Evolutionary conservation across 805 yeast genomes (phyloP), one percentile per base, ranked within the genome.

Genomic region (Wickerhamiella vanderwaltii): DNA sequence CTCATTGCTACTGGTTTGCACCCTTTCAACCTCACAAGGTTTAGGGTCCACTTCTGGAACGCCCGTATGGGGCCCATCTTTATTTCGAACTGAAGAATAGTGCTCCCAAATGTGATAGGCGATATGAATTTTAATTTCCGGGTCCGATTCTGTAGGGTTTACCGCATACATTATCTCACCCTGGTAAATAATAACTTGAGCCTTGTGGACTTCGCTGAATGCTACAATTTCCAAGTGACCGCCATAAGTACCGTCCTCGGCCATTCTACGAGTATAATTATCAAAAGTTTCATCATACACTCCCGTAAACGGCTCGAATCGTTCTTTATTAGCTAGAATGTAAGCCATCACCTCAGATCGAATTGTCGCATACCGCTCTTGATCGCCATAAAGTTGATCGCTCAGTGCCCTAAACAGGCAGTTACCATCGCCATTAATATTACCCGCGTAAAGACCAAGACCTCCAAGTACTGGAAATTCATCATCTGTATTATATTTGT

Each of bases 51-150:
- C 52, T 9, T 48, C 43, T 1, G 61, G 61, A 6, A 46, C 43
- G 4, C 68, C 68, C 5, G 45, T 35, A 34, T 57, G 61, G 3
- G 68, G 67, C 1, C 66, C 67, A 12, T 48, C 51, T n/a, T 53
- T 41, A 37, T 61, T 57, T 19, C 68, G 51, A 3, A 63, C 63
- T 9, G 65, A 60, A 9, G 67, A 62, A 42, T 65, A 65, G 48
- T 64, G 69, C 43, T 65, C 68, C 68, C 69, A 64, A 1, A 60
- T 52, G 33, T 64, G 69, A 35, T 65, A 64, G 3, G 66, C 69
- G 29, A 64, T 47, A 39, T 63, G 68, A 2, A 57, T 39, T 35
- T 20, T 29, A 12, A 20, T 17, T 9, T 9, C n/a, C 9, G 41
- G 29, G n/a, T 29, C 33, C n/a, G 19, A 7, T 18, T 47, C 16